A percentile compares a stretch with the other conserved stretches of the same genome.
Evolutionary conservation across 192 early-diverging fungal species (phyloP).

Genomic region (Coemansia sp.): DNA sequence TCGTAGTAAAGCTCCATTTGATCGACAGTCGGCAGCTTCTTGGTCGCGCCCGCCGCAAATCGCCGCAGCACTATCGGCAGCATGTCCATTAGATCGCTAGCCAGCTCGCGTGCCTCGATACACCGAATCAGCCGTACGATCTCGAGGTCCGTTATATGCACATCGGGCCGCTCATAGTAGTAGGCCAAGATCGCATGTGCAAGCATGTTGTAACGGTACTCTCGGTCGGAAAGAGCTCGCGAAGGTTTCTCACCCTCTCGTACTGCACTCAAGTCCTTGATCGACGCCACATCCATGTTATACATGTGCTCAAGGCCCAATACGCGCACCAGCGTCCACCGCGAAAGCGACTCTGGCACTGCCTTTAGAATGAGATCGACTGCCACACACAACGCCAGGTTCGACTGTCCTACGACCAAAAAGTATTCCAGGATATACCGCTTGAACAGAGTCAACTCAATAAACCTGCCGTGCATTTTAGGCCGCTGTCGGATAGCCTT

Average conservation of each 20-base stretch:
- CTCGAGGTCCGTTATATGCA: slow-evolving; percentile 27
- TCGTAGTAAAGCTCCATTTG: slow-evolving; percentile 20
- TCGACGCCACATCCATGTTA: neutral
- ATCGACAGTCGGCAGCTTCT: neutral
- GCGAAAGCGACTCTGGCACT: neutral
- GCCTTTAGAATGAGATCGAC: slow-evolving; percentile 11
- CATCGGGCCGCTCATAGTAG: slow-evolving; percentile 10
- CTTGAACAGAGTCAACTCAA: slow-evolving; percentile 4
- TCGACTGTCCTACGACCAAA: slow-evolving; percentile 19
- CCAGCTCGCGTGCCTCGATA: slow-evolving; percentile 16
- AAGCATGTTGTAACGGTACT: slow-evolving; percentile 30
- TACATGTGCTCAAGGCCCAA: slow-evolving; percentile 14
- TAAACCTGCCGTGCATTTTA: slow-evolving; percentile 18
- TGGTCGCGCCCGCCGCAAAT: neutral
- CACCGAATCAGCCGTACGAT: slow-evolving; percentile 25
- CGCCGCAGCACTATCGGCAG: slow-evolving; percentile 32
- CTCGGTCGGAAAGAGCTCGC: neutral
- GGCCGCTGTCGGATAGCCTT: slow-evolving; percentile 49
- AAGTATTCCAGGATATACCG: slow-evolving; percentile 25
- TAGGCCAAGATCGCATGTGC: slow-evolving; percentile 14
- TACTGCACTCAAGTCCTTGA: slow-evolving; percentile 1
- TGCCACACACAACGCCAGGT: slow-evolving; percentile 29
- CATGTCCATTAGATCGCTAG: slow-evolving; percentile 24
- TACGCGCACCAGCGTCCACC: slow-evolving; percentile 31
- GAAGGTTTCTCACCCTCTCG: neutral